A percentile compares a stretch with the other conserved stretches of the same genome.
Conservation (phyloP, 305 asterid genomes). For the Solanum chacoense region DNA sequence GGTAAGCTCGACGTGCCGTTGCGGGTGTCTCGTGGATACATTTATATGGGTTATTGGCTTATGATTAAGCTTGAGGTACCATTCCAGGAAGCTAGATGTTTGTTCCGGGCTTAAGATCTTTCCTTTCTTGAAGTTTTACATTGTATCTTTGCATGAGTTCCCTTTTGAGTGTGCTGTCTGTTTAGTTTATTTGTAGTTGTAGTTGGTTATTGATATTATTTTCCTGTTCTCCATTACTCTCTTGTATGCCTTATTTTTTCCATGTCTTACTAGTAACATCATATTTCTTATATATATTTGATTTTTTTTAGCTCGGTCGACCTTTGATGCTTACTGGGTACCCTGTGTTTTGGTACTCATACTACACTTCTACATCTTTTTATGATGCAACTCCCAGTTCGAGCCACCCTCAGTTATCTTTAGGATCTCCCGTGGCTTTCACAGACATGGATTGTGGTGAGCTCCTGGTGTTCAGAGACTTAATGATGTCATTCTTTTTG, state of each 20-base stretch:
- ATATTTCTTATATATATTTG: not conserved
- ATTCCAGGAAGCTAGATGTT: not conserved
- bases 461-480: not conserved
- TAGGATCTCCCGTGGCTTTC: not conserved
- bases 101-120: not conserved
- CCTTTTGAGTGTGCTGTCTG: not conserved
- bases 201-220: not conserved
- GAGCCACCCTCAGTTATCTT: not conserved
- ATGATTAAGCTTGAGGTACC: not conserved
- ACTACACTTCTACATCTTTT: not conserved
- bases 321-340: not conserved
- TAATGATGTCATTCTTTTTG: not conserved
- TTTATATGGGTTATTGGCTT: not conserved
- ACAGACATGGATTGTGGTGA: not conserved
- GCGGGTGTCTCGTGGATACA: too few species aligned
- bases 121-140: not conserved
- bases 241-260: not conserved
- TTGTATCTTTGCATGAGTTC: not conserved
- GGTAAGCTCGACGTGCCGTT: too few species aligned
- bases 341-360: not conserved
- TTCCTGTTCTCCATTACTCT: not conserved
- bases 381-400: not conserved
- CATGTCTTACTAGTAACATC: not conserved
- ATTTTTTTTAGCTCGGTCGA: not conserved
- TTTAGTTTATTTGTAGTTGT: not conserved